phyloP scores from a whole-genome alignment of 2,329 filamentous ascomycete species.

The Sporothrix dimorphospora region DNA sequence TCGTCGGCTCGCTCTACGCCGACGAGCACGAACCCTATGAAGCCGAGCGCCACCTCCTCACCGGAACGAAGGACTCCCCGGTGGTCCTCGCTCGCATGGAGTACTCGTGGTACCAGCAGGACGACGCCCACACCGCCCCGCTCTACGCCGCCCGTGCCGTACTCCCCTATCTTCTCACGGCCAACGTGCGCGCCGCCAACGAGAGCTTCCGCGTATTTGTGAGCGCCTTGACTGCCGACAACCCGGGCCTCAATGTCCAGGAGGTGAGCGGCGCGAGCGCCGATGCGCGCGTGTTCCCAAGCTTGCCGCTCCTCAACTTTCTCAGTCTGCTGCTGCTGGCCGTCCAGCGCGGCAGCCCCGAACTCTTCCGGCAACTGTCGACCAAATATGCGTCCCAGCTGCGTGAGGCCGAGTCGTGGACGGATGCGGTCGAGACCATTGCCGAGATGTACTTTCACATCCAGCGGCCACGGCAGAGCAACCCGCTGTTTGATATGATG shows the following conservation, averaged over 20 bases:
- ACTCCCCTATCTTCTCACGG: constrained; percentile 86
- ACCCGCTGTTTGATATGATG: constrained; percentile 98
- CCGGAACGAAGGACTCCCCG: constrained; percentile 88
- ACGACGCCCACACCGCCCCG: constrained; percentile 84
- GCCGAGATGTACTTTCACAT: constrained; percentile 98
- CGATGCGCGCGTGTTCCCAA: constrained; percentile 83
- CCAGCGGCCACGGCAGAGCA: constrained; percentile 82
- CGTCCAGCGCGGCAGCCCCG: constrained; percentile 75
- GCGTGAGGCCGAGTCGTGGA: constrained; percentile 77
- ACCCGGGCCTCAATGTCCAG: constrained; percentile 68
- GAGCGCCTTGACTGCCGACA: constrained; percentile 61
- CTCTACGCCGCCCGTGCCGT: constrained; percentile 84
- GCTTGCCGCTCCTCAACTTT: constrained; percentile 93
- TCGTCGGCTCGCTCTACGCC: constrained; percentile 84
- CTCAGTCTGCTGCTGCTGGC: constrained; percentile 81
- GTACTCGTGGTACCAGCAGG: constrained; percentile 90
- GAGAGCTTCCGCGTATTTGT: constrained; percentile 79
- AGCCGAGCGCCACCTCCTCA: constrained; percentile 83
- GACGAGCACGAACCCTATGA: constrained; percentile 92
- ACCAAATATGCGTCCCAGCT: constrained; percentile 80
- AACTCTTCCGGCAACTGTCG: constrained; percentile 80
- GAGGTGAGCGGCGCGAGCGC: constrained; percentile 74
- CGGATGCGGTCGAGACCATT: constrained; percentile 79
- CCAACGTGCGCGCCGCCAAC: constrained; percentile 88
- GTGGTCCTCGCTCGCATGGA: constrained; percentile 80